A percentile compares a stretch with the other conserved stretches of the same genome.
These are phyloP conservation scores for Pseudocercospora cruenta DNA, from an alignment of 2,329 filamentous ascomycete genomes.

Conservation along the genomic window DNA sequence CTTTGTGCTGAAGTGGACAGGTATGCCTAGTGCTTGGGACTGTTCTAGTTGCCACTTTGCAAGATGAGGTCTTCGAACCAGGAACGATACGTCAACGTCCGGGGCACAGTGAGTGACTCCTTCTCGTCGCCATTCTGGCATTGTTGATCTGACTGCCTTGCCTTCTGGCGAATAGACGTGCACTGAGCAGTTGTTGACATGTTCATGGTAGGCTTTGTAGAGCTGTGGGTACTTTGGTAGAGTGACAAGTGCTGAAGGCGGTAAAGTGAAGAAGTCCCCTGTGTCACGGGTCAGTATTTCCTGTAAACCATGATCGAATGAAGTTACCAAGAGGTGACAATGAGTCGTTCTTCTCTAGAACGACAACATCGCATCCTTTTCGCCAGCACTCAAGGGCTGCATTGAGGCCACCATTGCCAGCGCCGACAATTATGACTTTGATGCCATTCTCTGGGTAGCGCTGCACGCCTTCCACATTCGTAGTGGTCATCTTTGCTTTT, in stretches of 20 bases:
- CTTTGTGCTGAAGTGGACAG: not conserved
- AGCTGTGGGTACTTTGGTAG: slow-evolving; percentile 1
- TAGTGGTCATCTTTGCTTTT: not conserved
- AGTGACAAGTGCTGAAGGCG: slow-evolving; percentile 7
- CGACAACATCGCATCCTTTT: slow-evolving; percentile 23
- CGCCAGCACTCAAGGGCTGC: slow-evolving; percentile 25
- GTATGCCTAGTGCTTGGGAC: not conserved
- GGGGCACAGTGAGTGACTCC: not conserved
- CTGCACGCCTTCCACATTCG: slow-evolving; percentile 39
- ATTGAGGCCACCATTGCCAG: slow-evolving; percentile 20
- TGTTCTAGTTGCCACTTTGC: slow-evolving; percentile 2
- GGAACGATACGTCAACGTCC: slow-evolving; percentile 6
- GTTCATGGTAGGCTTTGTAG: not conserved
- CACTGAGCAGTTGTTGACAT: slow-evolving; percentile 6
- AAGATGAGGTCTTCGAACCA: not conserved
- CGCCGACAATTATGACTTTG: slow-evolving; percentile 25
- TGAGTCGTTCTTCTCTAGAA: slow-evolving; percentile 8
- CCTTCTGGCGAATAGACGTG: not conserved
- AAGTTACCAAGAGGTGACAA: not conserved
- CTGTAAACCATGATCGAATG: too few relatives aligned
- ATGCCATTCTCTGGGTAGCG: slow-evolving; percentile 18
- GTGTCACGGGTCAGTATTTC: too few relatives aligned
- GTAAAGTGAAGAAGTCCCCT: slow-evolving; percentile 16
- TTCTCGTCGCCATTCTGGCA: slow-evolving; percentile 4
- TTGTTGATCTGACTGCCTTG: not conserved